phyloP scores from a whole-genome alignment of 2,329 filamentous ascomycete genomes.

The Stagonosporopsis rhizophila region DNA sequence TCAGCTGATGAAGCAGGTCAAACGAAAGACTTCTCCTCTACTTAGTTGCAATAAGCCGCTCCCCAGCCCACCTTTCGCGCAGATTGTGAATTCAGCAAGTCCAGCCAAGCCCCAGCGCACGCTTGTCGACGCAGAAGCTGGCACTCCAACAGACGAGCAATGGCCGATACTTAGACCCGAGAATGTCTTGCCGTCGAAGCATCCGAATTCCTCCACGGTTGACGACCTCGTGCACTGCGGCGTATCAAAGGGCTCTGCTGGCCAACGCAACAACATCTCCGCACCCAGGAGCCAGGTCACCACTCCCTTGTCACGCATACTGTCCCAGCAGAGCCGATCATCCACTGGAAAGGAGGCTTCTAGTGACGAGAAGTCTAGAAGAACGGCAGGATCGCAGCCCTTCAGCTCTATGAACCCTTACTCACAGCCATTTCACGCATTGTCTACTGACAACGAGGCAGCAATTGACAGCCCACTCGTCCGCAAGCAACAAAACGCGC shows the following conservation, averaged over 20 bases:
- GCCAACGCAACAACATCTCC: neutral
- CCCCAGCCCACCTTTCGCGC: constrained; percentile 48
- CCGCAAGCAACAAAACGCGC: constrained; percentile 2
- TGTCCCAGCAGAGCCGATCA: neutral
- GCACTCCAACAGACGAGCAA: constrained; percentile 32
- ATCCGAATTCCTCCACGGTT: neutral
- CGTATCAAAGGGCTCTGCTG: constrained; percentile 8
- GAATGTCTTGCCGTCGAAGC: constrained; percentile 13
- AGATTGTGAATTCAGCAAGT: constrained; percentile 38
- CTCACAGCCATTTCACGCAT: constrained; percentile 18
- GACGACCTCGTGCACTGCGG: constrained; percentile 1
- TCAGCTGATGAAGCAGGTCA: constrained; percentile 16
- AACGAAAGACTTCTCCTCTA: constrained; percentile 4
- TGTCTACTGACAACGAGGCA: constrained; percentile 15
- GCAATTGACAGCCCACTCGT: constrained; percentile 17
- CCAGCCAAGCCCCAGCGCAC: constrained; percentile 48
- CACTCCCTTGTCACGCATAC: neutral
- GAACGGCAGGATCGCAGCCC: neutral
- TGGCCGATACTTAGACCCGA: constrained; percentile 43
- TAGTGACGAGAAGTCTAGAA: neutral
- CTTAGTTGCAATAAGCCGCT: constrained; percentile 46
- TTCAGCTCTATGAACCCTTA: constrained; percentile 12
- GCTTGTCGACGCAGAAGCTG: constrained; percentile 51
- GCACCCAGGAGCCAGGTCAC: neutral
- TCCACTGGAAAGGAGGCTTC: neutral